Percentiles rank a stretch among this genome's conserved stretches.
phyloP scores from a whole-genome alignment of 2,329 filamentous ascomycete species.

The Pestalotiopsis sp. region DNA sequence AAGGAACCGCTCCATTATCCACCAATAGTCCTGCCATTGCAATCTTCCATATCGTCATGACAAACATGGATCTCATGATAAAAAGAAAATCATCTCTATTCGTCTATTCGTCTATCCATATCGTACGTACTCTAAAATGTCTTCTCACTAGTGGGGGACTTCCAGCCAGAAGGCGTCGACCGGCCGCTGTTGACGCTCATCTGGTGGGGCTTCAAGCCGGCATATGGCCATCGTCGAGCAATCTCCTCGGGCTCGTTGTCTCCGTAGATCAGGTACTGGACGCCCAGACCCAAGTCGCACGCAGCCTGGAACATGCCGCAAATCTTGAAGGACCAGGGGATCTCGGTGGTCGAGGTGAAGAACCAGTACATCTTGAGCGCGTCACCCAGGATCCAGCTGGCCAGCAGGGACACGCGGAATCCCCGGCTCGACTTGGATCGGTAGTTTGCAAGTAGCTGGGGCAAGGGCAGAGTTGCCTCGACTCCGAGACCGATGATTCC shows the following conservation, averaged over 20 bases:
- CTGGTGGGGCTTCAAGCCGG: conserved; percentile 29
- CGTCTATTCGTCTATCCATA: not conserved
- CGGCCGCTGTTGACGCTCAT: conserved; percentile 33
- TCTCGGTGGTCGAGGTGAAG: conserved; percentile 68
- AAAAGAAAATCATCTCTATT: not conserved
- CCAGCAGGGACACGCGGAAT: conserved; percentile 74
- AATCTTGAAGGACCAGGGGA: conserved; percentile 79
- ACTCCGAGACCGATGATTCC: conserved; percentile 77
- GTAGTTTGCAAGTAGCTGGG: conserved; percentile 74
- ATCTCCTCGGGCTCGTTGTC: conserved; percentile 41
- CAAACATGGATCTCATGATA: not conserved
- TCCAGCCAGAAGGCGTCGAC: conserved; percentile 40
- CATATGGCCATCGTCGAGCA: conserved; percentile 28
- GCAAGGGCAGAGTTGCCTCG: conserved; percentile 80
- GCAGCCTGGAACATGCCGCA: conserved; percentile 80
- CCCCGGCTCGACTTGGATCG: conserved; percentile 72
- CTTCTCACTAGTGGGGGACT: conserved; percentile 38
- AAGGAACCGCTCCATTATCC: not conserved
- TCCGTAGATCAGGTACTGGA: conserved; percentile 75
- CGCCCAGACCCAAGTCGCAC: conserved; percentile 74
- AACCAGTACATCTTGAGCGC: conserved; percentile 89
- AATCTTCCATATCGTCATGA: not conserved
- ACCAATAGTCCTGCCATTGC: not conserved
- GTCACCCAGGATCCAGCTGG: conserved; percentile 79
- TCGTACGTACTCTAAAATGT: conserved; percentile 12